Evolutionary conservation across 768 basidiomycete species (phyloP).

Genomic region (Crepidotus variabilis): DNA sequence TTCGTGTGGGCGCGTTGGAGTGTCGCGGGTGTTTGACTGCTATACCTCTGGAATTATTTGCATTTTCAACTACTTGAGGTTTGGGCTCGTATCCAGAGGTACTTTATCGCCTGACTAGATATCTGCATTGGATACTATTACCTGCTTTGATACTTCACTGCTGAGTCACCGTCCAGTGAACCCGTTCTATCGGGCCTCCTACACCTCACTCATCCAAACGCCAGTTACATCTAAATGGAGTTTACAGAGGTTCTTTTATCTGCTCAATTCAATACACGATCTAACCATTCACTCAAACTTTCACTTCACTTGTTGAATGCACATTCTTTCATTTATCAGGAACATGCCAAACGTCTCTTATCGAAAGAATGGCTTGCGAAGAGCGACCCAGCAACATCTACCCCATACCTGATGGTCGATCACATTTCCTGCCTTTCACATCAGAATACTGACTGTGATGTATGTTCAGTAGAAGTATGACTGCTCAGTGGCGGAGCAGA

Average conservation of each 20-base stretch:
- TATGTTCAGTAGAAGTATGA: conserved; percentile 55
- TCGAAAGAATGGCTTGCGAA: conserved; percentile 75
- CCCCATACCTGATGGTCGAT: conserved; percentile 72
- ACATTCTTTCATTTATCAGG: conserved; percentile 31
- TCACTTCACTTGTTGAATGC: background rate
- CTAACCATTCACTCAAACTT: background rate
- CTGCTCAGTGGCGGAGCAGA: conserved; percentile 49
- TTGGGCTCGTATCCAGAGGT: too few relatives aligned
- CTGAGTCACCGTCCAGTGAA: background rate
- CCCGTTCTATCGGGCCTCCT: background rate
- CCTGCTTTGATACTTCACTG: too few relatives aligned
- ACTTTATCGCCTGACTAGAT: too few relatives aligned
- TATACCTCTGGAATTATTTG: too few relatives aligned
- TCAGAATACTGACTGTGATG: conserved; percentile 6
- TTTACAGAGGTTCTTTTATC: conserved; percentile 17
- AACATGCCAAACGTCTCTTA: conserved; percentile 51
- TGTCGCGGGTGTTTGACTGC: too few relatives aligned
- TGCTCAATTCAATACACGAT: background rate
- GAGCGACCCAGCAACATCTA: conserved; percentile 52
- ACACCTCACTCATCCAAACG: background rate
- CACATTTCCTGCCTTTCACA: conserved; percentile 2
- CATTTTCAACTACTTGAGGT: too few relatives aligned
- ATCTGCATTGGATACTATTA: too few relatives aligned
- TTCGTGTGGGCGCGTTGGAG: background rate
- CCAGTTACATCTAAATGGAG: conserved; percentile 3